Conservation (phyloP, 495 filamentous ascomycete species). For the Hypoxylon crocopeplum region DNA sequence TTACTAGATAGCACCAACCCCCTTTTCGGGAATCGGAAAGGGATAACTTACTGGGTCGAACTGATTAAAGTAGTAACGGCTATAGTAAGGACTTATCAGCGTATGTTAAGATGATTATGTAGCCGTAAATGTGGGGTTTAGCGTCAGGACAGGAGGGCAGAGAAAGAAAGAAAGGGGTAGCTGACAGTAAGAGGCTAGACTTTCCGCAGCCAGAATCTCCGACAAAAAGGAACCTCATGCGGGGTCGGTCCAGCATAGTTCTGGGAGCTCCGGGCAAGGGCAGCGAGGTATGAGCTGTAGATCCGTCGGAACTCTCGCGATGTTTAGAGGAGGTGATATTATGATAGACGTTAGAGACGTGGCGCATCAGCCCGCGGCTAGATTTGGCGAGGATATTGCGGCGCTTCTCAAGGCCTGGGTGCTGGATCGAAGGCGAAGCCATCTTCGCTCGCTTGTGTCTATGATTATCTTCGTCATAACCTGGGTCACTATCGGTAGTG, state of each 20-base stretch:
- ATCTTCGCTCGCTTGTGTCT: constrained; percentile 21
- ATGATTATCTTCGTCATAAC: constrained; percentile 4
- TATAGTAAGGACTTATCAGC: constrained; percentile 7
- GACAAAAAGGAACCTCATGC: constrained; percentile 41
- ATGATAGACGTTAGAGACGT: constrained; percentile 16
- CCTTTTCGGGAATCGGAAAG: not conserved
- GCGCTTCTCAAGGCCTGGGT: not conserved
- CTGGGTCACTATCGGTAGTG: not conserved
- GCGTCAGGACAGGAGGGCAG: too few relatives aligned
- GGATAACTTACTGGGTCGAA: constrained; percentile 23
- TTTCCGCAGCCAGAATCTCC: constrained; percentile 40
- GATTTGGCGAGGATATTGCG: constrained; percentile 5
- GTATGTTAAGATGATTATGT: not conserved
- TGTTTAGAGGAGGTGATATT: not conserved
- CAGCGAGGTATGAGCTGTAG: not conserved
- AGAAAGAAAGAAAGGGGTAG: not conserved
- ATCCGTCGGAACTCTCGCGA: not conserved
- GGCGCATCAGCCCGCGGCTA: constrained; percentile 8
- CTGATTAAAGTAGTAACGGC: constrained; percentile 31
- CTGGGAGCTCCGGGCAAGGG: constrained; percentile 13
- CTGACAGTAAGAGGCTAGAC: constrained; percentile 36
- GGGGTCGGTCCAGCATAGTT: constrained; percentile 17
- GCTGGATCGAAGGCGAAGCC: not conserved
- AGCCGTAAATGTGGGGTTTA: too few relatives aligned
- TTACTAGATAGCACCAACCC: not conserved